Evolutionary conservation across 1,284 basidiomycete genomes (phyloP), one percentile per base, ranked within the genome.

Genomic region (Ceratobasidium sp.): DNA sequence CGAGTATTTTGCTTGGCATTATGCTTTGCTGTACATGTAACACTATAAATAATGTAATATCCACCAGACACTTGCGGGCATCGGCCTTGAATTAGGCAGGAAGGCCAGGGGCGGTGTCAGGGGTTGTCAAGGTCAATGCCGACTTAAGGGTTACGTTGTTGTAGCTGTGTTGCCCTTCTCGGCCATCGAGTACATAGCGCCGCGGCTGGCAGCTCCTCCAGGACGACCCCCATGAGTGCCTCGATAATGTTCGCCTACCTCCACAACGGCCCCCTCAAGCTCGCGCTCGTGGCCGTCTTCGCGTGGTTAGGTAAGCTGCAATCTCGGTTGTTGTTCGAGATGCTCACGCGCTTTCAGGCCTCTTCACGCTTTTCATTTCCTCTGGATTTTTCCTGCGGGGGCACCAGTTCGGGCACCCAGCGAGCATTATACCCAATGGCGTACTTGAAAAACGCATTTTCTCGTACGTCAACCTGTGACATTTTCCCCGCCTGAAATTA

Each of bases 341-440:
- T 46, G 29, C 56, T 43, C 53, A 8, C 51, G 41, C 41, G 9
- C 19, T 37, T 49, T 22, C 58, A 72, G 68, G 68, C n/a, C 48
- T 72, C 22, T 72, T 72, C 22, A 72, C 68, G 1, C 29, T 72
- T n/a, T 72, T 72, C 56, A 61, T 72, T 46, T 59, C 68, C 29
- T 72, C 43, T 9, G 46, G 56, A 14, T 22, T 58, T 31, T 61
- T 72, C 58, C 14, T 72, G 29, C 43, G 56, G 2, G 68, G 56
- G 9, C 54, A 41, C 43, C 54, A 61, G n/a, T 72, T 72, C 27
- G 29, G 61, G 43, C 68, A 72, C 31, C 41, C 68, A 2, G 22
- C 49, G 19, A 31, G 56, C 27, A 49, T 61, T 37, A 49, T 72
- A 49, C 68, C 68, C 41, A 43, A 46, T 46, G 68, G 56, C 19